Conservation (phyloP, 495 filamentous ascomycete genomes). For the Aspergillus indologenus region DNA sequence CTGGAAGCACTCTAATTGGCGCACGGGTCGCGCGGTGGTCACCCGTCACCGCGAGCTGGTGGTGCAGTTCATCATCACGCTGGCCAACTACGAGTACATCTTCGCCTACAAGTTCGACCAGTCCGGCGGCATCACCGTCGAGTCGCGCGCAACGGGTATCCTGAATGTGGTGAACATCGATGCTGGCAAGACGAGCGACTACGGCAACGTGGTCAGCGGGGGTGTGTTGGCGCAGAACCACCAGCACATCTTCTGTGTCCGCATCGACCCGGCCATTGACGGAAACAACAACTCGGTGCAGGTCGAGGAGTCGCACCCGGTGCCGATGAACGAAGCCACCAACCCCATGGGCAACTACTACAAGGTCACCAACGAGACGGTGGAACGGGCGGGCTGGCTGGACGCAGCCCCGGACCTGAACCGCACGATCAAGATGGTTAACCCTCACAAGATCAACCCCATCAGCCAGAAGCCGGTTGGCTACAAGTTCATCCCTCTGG, state of each 20-base stretch:
- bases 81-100: slow-evolving; percentile 86
- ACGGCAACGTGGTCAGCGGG: slow-evolving; percentile 83
- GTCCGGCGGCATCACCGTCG: slow-evolving; percentile 75
- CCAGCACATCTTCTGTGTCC: slow-evolving; percentile 90
- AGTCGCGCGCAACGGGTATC: slow-evolving; percentile 84
- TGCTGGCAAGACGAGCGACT: slow-evolving; percentile 52
- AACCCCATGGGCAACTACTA: slow-evolving; percentile 88
- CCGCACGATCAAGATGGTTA: slow-evolving; percentile 80
- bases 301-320: slow-evolving; percentile 69
- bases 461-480: slow-evolving; percentile 74
- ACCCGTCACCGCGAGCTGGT: slow-evolving; percentile 60
- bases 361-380: slow-evolving; percentile 55
- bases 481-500: slow-evolving; percentile 74
- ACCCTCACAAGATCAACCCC: slow-evolving; percentile 61
- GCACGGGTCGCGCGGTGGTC: slow-evolving; percentile 61
- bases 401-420: slow-evolving; percentile 66
- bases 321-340: slow-evolving; percentile 63
- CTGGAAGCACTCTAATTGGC: slow-evolving; percentile 73
- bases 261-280: slow-evolving; percentile 81
- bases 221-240: slow-evolving; percentile 81
- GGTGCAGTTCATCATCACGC: slow-evolving; percentile 74
- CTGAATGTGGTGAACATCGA: slow-evolving; percentile 86
- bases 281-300: slow-evolving; percentile 69
- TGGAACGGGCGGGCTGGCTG: slow-evolving; percentile 62
- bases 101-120: slow-evolving; percentile 88